Conservation (phyloP, 805 yeast species). For the Sugiyamaella qingdaonensis region DNA sequence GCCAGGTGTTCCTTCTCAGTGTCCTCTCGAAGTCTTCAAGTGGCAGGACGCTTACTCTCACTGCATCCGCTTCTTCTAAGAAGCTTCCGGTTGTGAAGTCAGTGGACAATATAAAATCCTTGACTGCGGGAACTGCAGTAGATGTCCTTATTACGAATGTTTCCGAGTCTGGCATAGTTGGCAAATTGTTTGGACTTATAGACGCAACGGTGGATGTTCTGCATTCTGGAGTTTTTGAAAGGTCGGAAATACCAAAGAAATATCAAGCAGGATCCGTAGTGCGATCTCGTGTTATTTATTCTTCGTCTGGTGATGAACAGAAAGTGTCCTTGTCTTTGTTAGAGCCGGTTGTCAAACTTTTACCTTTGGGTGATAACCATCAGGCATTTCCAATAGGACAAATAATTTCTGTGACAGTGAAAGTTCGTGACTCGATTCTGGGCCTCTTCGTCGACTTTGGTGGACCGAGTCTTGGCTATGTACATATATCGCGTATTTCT, state of each 20-base stretch:
- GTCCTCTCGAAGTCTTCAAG: constrained; percentile 46
- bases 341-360: constrained; percentile 48
- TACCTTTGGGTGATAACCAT: constrained; percentile 24
- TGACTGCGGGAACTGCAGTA: constrained; percentile 80
- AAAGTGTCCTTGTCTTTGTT: constrained; percentile 61
- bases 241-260: constrained; percentile 49
- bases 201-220: constrained; percentile 67
- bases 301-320: constrained; percentile 37
- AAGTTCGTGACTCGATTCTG: constrained; percentile 42
- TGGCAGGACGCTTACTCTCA: constrained; percentile 57
- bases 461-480: constrained; percentile 57
- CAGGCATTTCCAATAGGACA: constrained; percentile 81
- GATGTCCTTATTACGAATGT: constrained; percentile 66
- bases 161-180: constrained; percentile 57
- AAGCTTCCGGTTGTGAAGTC: constrained; percentile 47
- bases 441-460: constrained; percentile 46
- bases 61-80: constrained; percentile 44
- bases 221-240: constrained; percentile 50
- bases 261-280: constrained; percentile 64
- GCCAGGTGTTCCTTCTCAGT: constrained; percentile 66
- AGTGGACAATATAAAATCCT: constrained; percentile 70
- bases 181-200: constrained; percentile 69
- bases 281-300: constrained; percentile 67
- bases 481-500: constrained; percentile 65
- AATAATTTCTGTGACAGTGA: constrained; percentile 50